phyloP scores from a whole-genome alignment of 148 eudicot genomes.

The Amaranthus hypochondriacus region DNA sequence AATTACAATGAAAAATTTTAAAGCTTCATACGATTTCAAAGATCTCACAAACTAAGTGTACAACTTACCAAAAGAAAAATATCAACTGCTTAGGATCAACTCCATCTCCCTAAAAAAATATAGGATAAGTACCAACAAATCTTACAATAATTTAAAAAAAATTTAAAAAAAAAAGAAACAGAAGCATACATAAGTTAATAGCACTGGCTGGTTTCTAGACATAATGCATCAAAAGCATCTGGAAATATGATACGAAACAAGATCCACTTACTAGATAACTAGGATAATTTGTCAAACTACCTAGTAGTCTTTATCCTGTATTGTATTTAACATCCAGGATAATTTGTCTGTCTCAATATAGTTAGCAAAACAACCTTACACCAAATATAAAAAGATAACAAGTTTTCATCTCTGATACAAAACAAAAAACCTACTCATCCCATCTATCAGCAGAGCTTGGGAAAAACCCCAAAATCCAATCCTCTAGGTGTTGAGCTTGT shows the following conservation, averaged over 20 bases:
- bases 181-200: background rate
- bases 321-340: background rate
- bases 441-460: background rate
- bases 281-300: background rate
- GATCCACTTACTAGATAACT: background rate
- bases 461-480: background rate
- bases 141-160: background rate
- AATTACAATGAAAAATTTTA: background rate
- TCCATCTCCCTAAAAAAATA: constrained; percentile 54
- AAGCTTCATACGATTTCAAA: background rate
- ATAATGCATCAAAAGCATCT: background rate
- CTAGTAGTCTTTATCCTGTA: background rate
- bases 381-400: background rate
- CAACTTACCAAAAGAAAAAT: constrained; percentile 60
- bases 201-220: background rate
- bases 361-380: background rate
- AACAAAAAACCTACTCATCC: background rate
- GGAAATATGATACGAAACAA: background rate
- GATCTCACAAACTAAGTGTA: background rate
- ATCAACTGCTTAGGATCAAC: constrained; percentile 71
- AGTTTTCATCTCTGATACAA: background rate
- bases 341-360: background rate
- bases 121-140: constrained; percentile 9
- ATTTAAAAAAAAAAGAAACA: background rate
- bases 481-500: background rate